A percentile compares a stretch with the other conserved stretches of the same genome.
Evolutionary conservation across 371 early-diverging fungal species (phyloP).

Genomic region (Rhizopus microsporus): DNA sequence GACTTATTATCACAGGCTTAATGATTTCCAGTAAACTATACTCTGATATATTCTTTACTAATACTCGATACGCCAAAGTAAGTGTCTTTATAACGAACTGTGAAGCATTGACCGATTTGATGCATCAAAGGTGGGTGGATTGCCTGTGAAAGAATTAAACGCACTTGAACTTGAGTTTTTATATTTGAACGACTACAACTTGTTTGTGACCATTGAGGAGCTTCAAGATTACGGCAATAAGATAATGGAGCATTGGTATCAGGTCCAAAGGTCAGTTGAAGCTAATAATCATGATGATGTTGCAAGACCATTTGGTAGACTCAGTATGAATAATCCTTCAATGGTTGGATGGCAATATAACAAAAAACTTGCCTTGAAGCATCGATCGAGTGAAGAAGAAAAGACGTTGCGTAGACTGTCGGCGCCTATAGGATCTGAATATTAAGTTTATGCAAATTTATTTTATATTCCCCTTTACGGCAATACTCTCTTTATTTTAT

Average conservation of each 20-base stretch:
- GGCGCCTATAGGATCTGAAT: not conserved
- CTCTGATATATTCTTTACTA: constrained; percentile 90
- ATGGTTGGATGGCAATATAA: not conserved
- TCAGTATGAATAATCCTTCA: constrained; percentile 4
- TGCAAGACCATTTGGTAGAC: constrained; percentile 15
- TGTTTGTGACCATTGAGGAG: constrained; percentile 71
- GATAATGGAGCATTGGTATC: constrained; percentile 63
- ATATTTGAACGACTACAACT: constrained; percentile 65
- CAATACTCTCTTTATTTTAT: no score
- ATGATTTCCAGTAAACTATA: constrained; percentile 86
- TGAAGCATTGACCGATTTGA: not conserved
- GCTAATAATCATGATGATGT: constrained; percentile 10
- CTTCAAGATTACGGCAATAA: constrained; percentile 82
- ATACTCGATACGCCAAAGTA: constrained; percentile 86
- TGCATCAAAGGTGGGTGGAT: constrained; percentile 85
- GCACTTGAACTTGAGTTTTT: constrained; percentile 86
- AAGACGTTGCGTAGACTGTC: not conserved
- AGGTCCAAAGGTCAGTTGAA: constrained; percentile 7
- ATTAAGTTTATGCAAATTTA: not conserved
- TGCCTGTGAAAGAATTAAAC: constrained; percentile 89
- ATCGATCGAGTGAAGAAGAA: not conserved
- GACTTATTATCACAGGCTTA: constrained; percentile 81
- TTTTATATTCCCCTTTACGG: no score
- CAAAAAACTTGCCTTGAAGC: not conserved
- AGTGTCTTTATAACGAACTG: constrained; percentile 1